A percentile compares a stretch with the other conserved stretches of the same genome.
phyloP scores from a whole-genome alignment of 1,284 basidiomycete species.

The Anthracocystis panici-leucophaei region DNA sequence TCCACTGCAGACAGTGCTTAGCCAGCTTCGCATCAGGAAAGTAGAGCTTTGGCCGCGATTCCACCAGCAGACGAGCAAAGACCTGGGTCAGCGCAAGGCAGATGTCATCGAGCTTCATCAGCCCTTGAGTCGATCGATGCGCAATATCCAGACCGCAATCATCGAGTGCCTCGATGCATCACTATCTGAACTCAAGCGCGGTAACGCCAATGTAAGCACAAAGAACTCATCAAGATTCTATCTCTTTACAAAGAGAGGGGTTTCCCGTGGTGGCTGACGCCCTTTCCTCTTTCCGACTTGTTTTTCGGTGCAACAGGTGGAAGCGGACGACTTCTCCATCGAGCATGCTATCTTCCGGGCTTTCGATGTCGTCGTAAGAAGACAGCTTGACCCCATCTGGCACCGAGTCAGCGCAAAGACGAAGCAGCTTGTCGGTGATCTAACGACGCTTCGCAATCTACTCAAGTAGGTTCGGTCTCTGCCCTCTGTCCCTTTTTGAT shows the following conservation, averaged over 20 bases:
- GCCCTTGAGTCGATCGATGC: conserved; percentile 85
- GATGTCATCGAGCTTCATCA: conserved; percentile 95
- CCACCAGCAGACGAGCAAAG: conserved; percentile 72
- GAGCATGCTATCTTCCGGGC: conserved; percentile 94
- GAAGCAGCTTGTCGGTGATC: conserved; percentile 88
- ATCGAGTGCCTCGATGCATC: conserved; percentile 95
- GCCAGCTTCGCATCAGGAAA: conserved; percentile 86
- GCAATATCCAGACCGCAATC: conserved; percentile 89
- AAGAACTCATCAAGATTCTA: neutral
- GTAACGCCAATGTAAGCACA: conserved; percentile 79
- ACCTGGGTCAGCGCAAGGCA: conserved; percentile 73
- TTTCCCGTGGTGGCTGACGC: neutral
- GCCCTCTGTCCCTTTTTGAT: neutral
- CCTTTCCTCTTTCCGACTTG: neutral
- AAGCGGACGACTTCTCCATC: conserved; percentile 91
- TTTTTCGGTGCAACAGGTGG: conserved; percentile 75
- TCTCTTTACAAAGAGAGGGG: no score
- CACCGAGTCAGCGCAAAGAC: conserved; percentile 93
- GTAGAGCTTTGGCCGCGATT: conserved; percentile 92
- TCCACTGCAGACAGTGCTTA: conserved; percentile 90
- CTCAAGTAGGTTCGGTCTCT: conserved; percentile 76
- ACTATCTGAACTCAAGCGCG: conserved; percentile 87
- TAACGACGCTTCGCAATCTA: conserved; percentile 85
- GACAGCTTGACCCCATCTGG: conserved; percentile 93
- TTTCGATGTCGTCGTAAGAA: conserved; percentile 89